Conservation (phyloP, 768 basidiomycete genomes). For the Russula sp. region DNA sequence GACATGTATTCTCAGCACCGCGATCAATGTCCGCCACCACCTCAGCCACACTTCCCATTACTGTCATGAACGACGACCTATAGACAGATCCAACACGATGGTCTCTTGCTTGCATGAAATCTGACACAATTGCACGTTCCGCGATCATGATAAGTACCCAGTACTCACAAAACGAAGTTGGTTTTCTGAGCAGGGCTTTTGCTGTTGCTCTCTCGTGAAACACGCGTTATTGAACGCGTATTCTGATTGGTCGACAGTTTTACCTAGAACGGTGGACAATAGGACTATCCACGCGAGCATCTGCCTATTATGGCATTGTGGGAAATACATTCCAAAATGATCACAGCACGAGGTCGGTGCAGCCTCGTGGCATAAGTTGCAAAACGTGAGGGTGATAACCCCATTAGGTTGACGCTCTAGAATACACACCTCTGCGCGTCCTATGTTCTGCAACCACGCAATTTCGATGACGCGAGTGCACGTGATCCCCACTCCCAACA, state of each 20-base stretch:
- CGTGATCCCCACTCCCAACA: background rate
- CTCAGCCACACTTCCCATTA: background rate
- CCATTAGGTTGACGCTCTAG: no score
- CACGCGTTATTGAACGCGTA: background rate
- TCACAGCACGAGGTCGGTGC: background rate
- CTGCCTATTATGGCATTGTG: background rate
- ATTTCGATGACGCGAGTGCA: background rate
- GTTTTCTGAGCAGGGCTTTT: background rate
- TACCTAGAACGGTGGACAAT: conserved; percentile 23
- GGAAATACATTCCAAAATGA: background rate
- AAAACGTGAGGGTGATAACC: background rate
- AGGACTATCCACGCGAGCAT: background rate
- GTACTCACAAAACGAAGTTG: background rate
- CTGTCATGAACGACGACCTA: background rate
- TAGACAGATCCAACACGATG: background rate
- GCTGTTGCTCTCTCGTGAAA: background rate
- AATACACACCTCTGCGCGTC: no score
- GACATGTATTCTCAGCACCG: conserved; percentile 10
- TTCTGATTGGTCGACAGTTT: conserved; percentile 14
- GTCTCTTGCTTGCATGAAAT: background rate
- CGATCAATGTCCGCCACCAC: conserved; percentile 3
- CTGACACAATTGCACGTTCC: no score
- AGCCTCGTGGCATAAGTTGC: background rate
- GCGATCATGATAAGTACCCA: background rate
- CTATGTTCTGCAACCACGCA: no score